Conservation (phyloP, 2,329 filamentous ascomycete genomes). For the Arthrobotrys pseudoclavata region DNA sequence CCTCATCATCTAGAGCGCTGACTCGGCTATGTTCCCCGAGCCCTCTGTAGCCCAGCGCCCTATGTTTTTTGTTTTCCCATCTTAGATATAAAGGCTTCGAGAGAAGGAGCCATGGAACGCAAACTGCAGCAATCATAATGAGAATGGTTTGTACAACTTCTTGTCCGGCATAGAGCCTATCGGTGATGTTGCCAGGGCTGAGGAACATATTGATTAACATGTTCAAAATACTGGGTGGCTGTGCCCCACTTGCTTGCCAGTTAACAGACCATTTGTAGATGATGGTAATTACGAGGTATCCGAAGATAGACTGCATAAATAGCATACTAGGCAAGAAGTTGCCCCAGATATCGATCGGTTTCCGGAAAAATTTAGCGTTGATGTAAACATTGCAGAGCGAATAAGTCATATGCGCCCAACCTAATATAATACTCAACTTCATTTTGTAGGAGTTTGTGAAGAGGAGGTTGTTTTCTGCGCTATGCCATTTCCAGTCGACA, state of each 20-base stretch:
- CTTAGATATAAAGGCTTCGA: constrained; percentile 96
- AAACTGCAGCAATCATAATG: constrained; percentile 82
- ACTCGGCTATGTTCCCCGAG: constrained; percentile 80
- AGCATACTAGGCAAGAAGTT: constrained; percentile 99
- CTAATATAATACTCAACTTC: constrained; percentile 98
- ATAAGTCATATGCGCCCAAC: constrained; percentile 99
- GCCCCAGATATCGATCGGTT: constrained; percentile 93
- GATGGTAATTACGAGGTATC: constrained; percentile 93
- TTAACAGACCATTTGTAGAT: constrained; percentile 97
- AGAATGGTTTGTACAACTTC: constrained; percentile 80
- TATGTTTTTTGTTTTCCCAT: constrained; percentile 90
- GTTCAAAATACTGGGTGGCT: constrained; percentile 90
- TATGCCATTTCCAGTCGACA: constrained; percentile 96
- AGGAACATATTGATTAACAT: constrained; percentile 99
- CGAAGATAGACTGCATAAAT: constrained; percentile 99
- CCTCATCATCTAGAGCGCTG: constrained; percentile 90
- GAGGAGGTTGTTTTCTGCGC: constrained; percentile 91
- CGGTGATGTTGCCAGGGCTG: constrained; percentile 79
- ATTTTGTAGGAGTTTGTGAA: constrained; percentile 99
- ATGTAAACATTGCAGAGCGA: constrained; percentile 92
- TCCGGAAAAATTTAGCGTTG: constrained; percentile 95
- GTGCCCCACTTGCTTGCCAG: constrained; percentile 77
- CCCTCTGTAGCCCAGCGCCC: constrained; percentile 89
- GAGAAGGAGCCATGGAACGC: constrained; percentile 92
- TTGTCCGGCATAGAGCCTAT: constrained; percentile 82